Evolutionary conservation across 192 early-diverging fungal genomes (phyloP), one percentile per base, ranked within the genome.

Genomic region (Umbelopsis ramanniana): DNA sequence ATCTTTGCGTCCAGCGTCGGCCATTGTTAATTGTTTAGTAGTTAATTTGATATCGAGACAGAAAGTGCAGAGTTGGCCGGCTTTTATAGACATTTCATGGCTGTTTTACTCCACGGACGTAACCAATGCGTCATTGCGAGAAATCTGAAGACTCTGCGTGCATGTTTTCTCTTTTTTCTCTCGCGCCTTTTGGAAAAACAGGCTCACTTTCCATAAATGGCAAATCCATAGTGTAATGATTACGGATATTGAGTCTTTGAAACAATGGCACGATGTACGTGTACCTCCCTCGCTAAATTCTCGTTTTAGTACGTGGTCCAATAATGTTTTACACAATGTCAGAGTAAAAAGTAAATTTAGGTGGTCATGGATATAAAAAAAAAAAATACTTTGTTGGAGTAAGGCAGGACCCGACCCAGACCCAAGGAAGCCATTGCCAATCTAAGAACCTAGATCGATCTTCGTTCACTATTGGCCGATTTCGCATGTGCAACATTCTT

Each of bases 1-100:
- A 33, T 37, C 69, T 71, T 71, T 71, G 46, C 69, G 69, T 52
- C 57, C 57, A 19, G 26, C 57, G 57, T 63, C 57, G 15, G 57
- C 57, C 57, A 63, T 37, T 63, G 33, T 26, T 37, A 37, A 2
- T 14, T 63, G 26, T n/a, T 57, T 57, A 14, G 15, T 29, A 11
- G 15, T 21, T 57, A 33, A 33, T n/a, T 11, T 63, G 57, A 63
- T 37, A 37, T 17, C 11, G 19, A 19, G 0, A 2, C 0, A 6
- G 0, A 14, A 15, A 37, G 6, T 37, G 57, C 0, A 37, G 6
- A 5, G 17, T 37, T 1, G 0, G 12, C 17, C 29, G 11, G 57
- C 33, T 63, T 63, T 17, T 63, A 63, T 63, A 63, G 57, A 63
- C 5, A 63, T 38, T 63, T 29, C 40, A 43, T 4, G 8, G 11